These are phyloP conservation scores for Fusarium aywerte DNA, from an alignment of 2,329 filamentous ascomycete genomes.

Conservation along the genomic window DNA sequence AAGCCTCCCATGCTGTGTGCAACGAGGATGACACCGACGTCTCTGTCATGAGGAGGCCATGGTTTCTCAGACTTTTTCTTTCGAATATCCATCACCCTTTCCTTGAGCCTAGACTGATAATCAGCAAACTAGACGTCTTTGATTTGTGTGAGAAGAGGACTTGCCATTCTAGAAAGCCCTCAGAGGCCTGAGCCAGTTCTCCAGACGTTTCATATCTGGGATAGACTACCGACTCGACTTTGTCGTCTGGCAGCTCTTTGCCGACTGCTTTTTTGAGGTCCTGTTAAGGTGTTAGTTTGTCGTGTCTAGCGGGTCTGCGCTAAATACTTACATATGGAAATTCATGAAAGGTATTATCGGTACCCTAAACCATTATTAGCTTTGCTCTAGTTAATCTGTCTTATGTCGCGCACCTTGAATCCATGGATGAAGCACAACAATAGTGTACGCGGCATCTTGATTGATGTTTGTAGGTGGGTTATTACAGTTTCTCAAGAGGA, in stretches of 20 bases:
- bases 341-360: conserved; percentile 74
- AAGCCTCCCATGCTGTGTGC: conserved; percentile 91
- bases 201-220: conserved; percentile 79
- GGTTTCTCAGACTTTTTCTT: conserved; percentile 77
- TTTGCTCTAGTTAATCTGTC: accelerated
- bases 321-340: conserved; percentile 64
- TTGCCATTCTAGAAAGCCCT: conserved; percentile 61
- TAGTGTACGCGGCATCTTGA: conserved; percentile 63
- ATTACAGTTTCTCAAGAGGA: neutral
- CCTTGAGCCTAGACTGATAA: conserved; percentile 71
- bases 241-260: conserved; percentile 68
- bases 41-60: conserved; percentile 82
- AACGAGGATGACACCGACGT: conserved; percentile 80
- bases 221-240: conserved; percentile 71
- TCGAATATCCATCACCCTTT: conserved; percentile 79
- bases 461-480: neutral
- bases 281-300: conserved; percentile 28
- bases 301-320: neutral
- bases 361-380: conserved; percentile 59
- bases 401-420: conserved; percentile 63
- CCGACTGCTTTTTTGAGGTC: conserved; percentile 69
- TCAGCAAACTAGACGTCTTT: neutral
- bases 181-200: conserved; percentile 65
- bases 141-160: neutral
- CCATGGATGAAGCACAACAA: conserved; percentile 80